Base-by-base conservation (phyloP, 352 stramenopile species). In the Peronospora belbahrii region DNA sequence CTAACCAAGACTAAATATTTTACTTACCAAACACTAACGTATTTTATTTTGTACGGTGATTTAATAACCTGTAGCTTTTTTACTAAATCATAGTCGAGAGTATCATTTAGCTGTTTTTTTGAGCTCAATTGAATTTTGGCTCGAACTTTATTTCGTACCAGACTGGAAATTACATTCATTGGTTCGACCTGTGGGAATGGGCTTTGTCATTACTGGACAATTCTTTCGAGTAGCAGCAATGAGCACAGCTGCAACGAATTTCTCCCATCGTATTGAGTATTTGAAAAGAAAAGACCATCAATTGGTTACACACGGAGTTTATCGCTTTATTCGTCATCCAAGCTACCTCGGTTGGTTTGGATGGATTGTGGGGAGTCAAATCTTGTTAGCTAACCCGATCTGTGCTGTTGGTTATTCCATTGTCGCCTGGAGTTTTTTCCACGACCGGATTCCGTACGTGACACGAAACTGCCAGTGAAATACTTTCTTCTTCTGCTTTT, bases 311-410 rank as follows among this genome's bases (percentile, higher is more conserved):
- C 63, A 95, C 64, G 88, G 88, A 52, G 65, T 97, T 33, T 98
- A 98, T 61, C 76, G 67, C 30, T 89, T 81, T 45, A 74, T 98
- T 42, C 85, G 95, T 25, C 95, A 98, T 68, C 94, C 94, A 52
- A 96, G 83, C 18, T 98, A 98, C 63, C 68, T 96, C 33, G 95
- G 95, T 56, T 98, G 96, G 85, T 98, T 96, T 57, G 95, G 93
- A 56, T 98, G 93, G 93, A 94, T 81, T n/a, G 67, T 98, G 34
- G 90, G 88, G 27, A 97, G 85, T 44, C 95, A 98, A 66, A 56
- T 98, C 13, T 47, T 98, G 34, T 59, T 98, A 10, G 81, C 74
- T 10, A 98, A 98, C 59, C 76, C 76, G 13, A 7, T 98, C 13
- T 96, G 83, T 47, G 63, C 65, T 0, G 15, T 96, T 18, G 64